A percentile compares a stretch with the other conserved stretches of the same genome.
Conservation (phyloP, 257 asterid species). For the Gynochthodes officinalis region DNA sequence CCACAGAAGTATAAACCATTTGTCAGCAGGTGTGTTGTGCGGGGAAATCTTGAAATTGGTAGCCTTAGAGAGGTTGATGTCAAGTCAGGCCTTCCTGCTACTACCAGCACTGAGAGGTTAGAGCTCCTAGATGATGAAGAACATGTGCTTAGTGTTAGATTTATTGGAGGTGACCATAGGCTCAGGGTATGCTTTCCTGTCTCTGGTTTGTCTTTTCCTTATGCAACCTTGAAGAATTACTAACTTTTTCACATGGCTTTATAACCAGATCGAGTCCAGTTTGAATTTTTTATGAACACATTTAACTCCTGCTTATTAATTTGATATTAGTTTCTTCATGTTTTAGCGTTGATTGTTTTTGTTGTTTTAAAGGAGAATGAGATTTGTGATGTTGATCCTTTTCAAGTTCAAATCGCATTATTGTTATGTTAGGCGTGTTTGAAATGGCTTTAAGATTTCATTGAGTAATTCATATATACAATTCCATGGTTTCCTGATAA, state of each 20-base stretch:
- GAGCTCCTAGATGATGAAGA: constrained; percentile 82
- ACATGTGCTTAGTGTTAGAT: constrained; percentile 64
- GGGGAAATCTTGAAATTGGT: constrained; percentile 67
- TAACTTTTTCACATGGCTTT: neutral
- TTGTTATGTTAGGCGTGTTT: neutral
- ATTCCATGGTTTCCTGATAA: neutral
- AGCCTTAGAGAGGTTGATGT: constrained; percentile 81
- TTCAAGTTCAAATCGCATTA: neutral
- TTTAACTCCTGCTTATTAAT: neutral
- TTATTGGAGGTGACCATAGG: constrained; percentile 79
- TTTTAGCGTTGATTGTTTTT: neutral
- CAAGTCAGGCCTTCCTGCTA: constrained; percentile 83
- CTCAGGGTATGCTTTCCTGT: constrained; percentile 47
- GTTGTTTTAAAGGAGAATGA: neutral
- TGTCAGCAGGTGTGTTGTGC: constrained; percentile 60
- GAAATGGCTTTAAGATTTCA: neutral
- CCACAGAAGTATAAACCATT: constrained; percentile 85
- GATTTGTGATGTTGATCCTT: neutral
- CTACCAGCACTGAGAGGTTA: constrained; percentile 82
- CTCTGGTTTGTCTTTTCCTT: constrained; percentile 6
- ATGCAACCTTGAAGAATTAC: neutral
- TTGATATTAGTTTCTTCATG: neutral
- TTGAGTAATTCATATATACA: no score
- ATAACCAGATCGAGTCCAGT: neutral
- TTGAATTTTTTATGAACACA: neutral